These are phyloP conservation scores for Spizellomyces punctatus DNA, from an alignment of 192 early-diverging fungal genomes.

Conservation along the genomic window DNA sequence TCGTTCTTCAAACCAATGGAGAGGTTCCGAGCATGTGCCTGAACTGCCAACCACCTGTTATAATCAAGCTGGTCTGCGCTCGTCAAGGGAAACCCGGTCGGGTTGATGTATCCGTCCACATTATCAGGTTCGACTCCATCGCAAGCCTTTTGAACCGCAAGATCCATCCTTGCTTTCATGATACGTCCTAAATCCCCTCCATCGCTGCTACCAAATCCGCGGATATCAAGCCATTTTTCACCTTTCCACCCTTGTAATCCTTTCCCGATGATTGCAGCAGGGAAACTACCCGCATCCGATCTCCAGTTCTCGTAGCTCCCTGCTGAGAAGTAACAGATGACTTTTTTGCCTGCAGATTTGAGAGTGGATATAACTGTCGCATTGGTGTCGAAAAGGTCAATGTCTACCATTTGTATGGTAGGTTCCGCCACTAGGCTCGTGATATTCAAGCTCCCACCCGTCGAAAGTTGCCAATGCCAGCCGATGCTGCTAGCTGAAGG, in stretches of 20 bases:
- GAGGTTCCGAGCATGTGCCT: conserved; percentile 5
- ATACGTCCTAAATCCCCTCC: not conserved
- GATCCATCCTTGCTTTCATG: conserved; percentile 1
- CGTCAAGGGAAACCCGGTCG: conserved; percentile 1
- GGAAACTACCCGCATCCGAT: not conserved
- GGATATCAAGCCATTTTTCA: conserved; percentile 9
- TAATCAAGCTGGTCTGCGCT: not conserved
- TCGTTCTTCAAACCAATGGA: conserved; percentile 19
- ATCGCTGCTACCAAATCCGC: not conserved
- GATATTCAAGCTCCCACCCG: not conserved
- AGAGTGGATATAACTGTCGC: not conserved
- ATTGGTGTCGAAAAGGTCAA: conserved; percentile 11
- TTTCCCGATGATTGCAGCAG: not conserved
- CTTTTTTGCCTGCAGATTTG: not conserved
- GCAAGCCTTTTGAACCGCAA: conserved; percentile 4
- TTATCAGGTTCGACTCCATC: conserved; percentile 21
- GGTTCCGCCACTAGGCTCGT: not conserved
- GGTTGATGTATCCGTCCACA: conserved; percentile 11
- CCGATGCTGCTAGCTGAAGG: too few relatives aligned
- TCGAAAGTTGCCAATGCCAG: conserved; percentile 1
- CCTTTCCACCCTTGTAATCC: conserved; percentile 6
- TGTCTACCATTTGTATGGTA: not conserved
- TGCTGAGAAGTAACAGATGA: conserved; percentile 23
- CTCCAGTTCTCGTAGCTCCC: conserved; percentile 20
- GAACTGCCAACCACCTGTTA: conserved; percentile 6